Evolutionary conservation across 106 monocot species (phyloP).

Genomic region (Phalaenopsis equestris): DNA sequence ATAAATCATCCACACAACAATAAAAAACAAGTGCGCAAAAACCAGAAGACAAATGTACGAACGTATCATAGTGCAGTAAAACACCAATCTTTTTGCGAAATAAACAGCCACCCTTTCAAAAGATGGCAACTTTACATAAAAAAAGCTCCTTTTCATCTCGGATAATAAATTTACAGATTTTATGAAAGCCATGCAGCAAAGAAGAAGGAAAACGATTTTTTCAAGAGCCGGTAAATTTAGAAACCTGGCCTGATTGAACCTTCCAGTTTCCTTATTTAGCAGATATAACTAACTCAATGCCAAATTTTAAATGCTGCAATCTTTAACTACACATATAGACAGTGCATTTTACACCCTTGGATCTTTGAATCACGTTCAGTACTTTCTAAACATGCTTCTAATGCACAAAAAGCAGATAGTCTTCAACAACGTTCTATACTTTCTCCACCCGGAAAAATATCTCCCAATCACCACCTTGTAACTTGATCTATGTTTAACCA

Average conservation of each 20-base stretch:
- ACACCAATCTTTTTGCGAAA: too few relatives aligned
- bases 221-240: background rate
- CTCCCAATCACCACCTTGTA: conserved; percentile 70
- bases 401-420: conserved; percentile 64
- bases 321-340: background rate
- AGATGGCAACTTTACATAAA: background rate
- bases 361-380: conserved; percentile 19
- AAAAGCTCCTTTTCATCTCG: background rate
- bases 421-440: conserved; percentile 58
- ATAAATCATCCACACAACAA: too few relatives aligned
- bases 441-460: conserved; percentile 83
- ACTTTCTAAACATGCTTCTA: conserved; percentile 57
- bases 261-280: background rate
- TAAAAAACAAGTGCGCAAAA: too few relatives aligned
- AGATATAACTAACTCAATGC: background rate
- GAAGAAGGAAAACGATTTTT: background rate
- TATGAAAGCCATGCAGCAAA: background rate
- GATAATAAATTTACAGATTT: background rate
- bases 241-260: background rate
- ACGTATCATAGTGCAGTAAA: too few relatives aligned
- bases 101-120: too few relatives aligned
- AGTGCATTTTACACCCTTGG: background rate
- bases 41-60: too few relatives aligned
- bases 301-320: background rate
- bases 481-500: conserved; percentile 57